A percentile compares a stretch with the other conserved stretches of the same genome.
phyloP scores from a whole-genome alignment of 164 flowering plant species.

The Brasenia schreberi region DNA sequence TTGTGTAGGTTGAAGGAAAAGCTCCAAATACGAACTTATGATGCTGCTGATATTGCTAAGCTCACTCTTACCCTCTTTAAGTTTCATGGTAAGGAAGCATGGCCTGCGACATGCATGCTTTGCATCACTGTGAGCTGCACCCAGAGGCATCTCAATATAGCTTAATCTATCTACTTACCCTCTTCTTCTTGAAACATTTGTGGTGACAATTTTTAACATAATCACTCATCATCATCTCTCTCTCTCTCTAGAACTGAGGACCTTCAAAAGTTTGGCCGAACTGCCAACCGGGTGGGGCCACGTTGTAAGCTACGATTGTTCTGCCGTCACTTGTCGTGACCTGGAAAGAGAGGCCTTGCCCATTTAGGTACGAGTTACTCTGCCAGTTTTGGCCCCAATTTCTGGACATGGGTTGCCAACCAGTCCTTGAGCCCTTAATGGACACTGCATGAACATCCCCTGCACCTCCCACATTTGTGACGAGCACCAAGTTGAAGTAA shows the following conservation, averaged over 20 bases:
- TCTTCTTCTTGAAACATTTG: background rate
- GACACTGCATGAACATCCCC: conserved; percentile 60
- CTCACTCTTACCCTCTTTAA: background rate
- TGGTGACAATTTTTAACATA: too few species aligned
- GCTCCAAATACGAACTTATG: background rate
- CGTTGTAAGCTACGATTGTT: conserved; percentile 19
- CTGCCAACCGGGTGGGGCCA: conserved; percentile 19
- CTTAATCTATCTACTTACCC: background rate
- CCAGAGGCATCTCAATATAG: background rate
- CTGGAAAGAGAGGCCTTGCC: conserved; percentile 27
- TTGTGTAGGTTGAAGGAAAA: background rate
- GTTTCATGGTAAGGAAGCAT: background rate
- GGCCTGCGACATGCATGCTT: background rate
- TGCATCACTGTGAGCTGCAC: background rate
- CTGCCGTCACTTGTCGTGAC: conserved; percentile 27
- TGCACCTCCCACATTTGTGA: conserved; percentile 42
- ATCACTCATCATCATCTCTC: background rate
- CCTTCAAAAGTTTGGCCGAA: conserved; percentile 65
- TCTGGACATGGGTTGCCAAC: conserved; percentile 62
- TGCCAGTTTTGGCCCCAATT: conserved; percentile 95
- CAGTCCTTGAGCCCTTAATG: conserved; percentile 42
- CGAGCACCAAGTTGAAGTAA: conserved; percentile 41
- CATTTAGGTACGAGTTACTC: conserved; percentile 31
- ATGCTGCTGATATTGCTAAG: background rate
- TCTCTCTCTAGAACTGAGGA: conserved; percentile 18